Conservation (phyloP, 2,329 filamentous ascomycete genomes). For the Dactylellina sp. region DNA sequence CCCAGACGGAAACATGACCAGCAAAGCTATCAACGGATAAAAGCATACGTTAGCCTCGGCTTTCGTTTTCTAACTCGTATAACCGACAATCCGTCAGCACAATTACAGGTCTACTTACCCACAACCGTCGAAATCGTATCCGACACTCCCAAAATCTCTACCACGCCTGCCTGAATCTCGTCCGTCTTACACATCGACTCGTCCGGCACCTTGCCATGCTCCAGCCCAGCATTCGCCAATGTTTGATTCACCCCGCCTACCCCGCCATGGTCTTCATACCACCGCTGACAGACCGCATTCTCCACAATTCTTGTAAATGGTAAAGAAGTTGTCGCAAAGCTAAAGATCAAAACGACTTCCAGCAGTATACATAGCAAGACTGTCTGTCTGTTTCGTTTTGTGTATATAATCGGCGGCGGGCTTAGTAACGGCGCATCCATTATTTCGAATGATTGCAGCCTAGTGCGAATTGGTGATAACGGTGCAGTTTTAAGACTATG, state of each 20-base stretch:
- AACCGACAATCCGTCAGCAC: too few relatives aligned
- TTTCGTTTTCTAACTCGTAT: too few relatives aligned
- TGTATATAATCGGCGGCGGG: slow-evolving; percentile 25
- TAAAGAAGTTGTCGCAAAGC: slow-evolving; percentile 41
- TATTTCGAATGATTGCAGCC: slow-evolving; percentile 43
- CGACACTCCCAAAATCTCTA: slow-evolving; percentile 54
- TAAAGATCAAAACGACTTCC: slow-evolving; percentile 48
- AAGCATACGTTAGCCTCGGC: too few relatives aligned
- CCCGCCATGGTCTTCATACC: slow-evolving; percentile 24
- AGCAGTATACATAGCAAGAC: slow-evolving; percentile 41
- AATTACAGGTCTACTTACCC: slow-evolving; percentile 19
- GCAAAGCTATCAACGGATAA: slow-evolving; percentile 33
- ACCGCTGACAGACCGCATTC: slow-evolving; percentile 54
- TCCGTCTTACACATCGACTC: slow-evolving; percentile 50
- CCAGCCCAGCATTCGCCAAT: slow-evolving; percentile 10
- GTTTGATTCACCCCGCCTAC: slow-evolving; percentile 24
- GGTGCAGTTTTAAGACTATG: neutral
- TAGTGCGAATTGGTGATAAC: slow-evolving; percentile 2
- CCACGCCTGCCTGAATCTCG: slow-evolving; percentile 53
- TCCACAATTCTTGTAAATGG: slow-evolving; percentile 48
- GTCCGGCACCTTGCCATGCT: slow-evolving; percentile 23
- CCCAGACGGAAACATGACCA: slow-evolving; percentile 53
- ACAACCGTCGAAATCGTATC: slow-evolving; percentile 49
- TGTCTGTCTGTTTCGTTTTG: slow-evolving; percentile 28
- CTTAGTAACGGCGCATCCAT: slow-evolving; percentile 42